These are phyloP conservation scores for Stephania japonica DNA, from an alignment of 164 flowering plant species.

Conservation along the genomic window DNA sequence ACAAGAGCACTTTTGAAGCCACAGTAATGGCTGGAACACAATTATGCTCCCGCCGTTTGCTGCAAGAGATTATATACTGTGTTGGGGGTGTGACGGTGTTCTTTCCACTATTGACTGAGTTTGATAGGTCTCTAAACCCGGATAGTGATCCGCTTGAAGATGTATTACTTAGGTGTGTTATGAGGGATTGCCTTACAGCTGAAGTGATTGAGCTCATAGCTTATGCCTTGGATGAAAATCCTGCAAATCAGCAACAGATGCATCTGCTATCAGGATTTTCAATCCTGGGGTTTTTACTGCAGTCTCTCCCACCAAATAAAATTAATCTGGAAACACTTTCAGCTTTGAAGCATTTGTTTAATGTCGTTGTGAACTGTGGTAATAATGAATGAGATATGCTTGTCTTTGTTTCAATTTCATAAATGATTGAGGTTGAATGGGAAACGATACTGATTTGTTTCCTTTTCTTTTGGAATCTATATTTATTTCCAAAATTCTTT, in stretches of 20 bases:
- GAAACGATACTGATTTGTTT: neutral
- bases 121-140: constrained; percentile 48
- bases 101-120: constrained; percentile 85
- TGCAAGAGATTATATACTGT: constrained; percentile 90
- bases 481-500: neutral
- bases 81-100: constrained; percentile 99
- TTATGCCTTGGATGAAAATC: constrained; percentile 80
- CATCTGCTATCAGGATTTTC: constrained; percentile 88
- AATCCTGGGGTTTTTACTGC: constrained; percentile 80
- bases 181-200: constrained; percentile 71
- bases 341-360: constrained; percentile 72
- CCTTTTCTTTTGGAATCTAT: neutral
- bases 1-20: constrained; percentile 66
- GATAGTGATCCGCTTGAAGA: constrained; percentile 33
- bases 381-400: constrained; percentile 17
- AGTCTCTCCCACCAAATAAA: constrained; percentile 70
- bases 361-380: constrained; percentile 71
- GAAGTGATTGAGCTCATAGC: constrained; percentile 87
- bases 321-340: constrained; percentile 83
- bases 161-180: constrained; percentile 39
- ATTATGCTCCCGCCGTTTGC: constrained; percentile 84
- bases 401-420: neutral
- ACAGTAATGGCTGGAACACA: constrained; percentile 64
- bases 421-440: neutral
- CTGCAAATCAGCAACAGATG: constrained; percentile 97